Evolutionary conservation across 106 monocot genomes (phyloP).

Genomic region (Xerophyta viscosa): DNA sequence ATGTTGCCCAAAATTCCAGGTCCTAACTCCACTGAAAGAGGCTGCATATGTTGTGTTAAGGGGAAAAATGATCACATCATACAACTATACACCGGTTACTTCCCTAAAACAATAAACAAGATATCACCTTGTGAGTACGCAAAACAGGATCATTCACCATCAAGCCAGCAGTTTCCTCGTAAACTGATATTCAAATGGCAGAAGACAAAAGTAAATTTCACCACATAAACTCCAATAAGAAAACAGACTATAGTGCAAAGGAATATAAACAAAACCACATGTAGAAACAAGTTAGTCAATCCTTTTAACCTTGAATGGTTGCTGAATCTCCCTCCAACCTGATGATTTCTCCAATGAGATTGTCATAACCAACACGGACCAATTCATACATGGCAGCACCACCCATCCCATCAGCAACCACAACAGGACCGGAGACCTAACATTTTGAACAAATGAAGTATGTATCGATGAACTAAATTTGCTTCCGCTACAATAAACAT

Average conservation of each 20-base stretch:
- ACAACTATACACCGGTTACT: background rate
- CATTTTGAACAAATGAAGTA: background rate
- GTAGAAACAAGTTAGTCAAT: background rate
- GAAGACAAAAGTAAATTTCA: background rate
- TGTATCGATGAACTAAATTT: background rate
- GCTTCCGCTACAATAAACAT: too few species aligned
- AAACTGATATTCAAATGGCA: constrained; percentile 45
- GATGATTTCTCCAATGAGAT: constrained; percentile 98
- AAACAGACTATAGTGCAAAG: too few species aligned
- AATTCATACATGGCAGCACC: constrained; percentile 99
- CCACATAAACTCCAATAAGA: background rate
- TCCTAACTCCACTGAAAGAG: constrained; percentile 96
- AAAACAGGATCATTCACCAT: constrained; percentile 98
- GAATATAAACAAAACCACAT: too few species aligned
- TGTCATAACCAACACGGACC: constrained; percentile 96
- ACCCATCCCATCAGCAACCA: constrained; percentile 99
- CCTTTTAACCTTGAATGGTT: constrained; percentile 71
- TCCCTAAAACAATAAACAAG: background rate
- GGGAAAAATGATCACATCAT: background rate
- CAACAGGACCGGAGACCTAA: constrained; percentile 96
- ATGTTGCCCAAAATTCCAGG: constrained; percentile 99
- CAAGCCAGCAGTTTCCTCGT: constrained; percentile 97
- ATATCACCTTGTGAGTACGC: constrained; percentile 80
- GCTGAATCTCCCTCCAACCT: constrained; percentile 97
- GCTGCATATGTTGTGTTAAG: constrained; percentile 32